These are phyloP conservation scores for Alternaria incomplexa DNA, from an alignment of 2,329 filamentous ascomycete species.

Conservation along the genomic window DNA sequence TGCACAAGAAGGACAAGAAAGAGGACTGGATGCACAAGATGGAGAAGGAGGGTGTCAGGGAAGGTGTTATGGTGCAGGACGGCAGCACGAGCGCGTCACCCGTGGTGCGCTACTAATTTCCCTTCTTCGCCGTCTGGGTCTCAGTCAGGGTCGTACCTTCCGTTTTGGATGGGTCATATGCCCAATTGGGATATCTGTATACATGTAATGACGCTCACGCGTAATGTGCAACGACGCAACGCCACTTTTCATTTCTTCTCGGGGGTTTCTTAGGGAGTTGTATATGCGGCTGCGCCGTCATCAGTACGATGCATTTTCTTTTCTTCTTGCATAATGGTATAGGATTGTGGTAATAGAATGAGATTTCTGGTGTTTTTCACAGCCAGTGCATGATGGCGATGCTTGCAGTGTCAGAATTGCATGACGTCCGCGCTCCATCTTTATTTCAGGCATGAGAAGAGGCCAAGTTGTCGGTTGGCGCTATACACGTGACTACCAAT, in stretches of 20 bases:
- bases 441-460: too few species aligned
- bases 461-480: not conserved
- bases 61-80: constrained; percentile 46
- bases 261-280: not conserved
- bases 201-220: constrained; percentile 20
- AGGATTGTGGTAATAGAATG: not conserved
- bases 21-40: constrained; percentile 52
- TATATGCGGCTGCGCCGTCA: constrained; percentile 2
- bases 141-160: not conserved
- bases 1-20: constrained; percentile 46
- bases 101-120: constrained; percentile 42
- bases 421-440: too few species aligned
- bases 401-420: not conserved
- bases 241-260: not conserved
- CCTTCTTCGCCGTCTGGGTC: not conserved
- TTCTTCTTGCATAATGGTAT: not conserved
- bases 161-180: not conserved
- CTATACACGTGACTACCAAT: not conserved
- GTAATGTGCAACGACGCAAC: constrained; percentile 19
- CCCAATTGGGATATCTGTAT: not conserved
- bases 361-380: not conserved
- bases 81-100: constrained; percentile 32
- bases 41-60: constrained; percentile 49
- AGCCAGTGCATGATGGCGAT: not conserved
- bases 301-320: not conserved